Evolutionary conservation across 495 filamentous ascomycete genomes (phyloP), one percentile per base, ranked within the genome.

Genomic region (Penicillium manginii): DNA sequence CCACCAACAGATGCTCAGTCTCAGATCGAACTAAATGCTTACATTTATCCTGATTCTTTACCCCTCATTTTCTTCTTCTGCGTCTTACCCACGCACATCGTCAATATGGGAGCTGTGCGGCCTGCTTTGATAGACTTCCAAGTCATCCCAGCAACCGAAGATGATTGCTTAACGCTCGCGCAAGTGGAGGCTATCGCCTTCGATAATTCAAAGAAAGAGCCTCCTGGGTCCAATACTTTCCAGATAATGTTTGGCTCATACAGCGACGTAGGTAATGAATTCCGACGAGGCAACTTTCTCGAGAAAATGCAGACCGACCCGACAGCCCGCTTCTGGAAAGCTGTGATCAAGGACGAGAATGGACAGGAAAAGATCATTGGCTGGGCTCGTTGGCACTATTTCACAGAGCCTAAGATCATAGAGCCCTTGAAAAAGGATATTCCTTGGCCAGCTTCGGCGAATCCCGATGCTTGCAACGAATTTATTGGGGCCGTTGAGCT

Each of bases 331-430:
- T 32, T 57, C 33, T 57, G 32, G 31, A 57, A 57, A 40, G 54
- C 32, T 4, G 33, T 50, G 0, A 19, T 42, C 26, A 17, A 48
- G 3, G 54, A 57, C 14, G 12, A 19, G 4, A 35, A 55, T 11
- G 37, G 22, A 18, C 26, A 5, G 15, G 53, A 55, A 21, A 55
- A 37, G 15, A 55, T 57, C 6, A 46, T 57, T 4, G 54, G 19
- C 2, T 57, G 45, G n/a, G 15, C 45, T 2, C 21, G 35, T 22
- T 57, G 54, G 54, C 9, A 48, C 9, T 50, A 42, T 29, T 57
- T 22, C 32, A 12, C 18, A 4, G 23, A 57, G 32, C 54, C 54
- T 10, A 23, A 50, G 19, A 11, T 22, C 6, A 42, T 50, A 3
- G n/a, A 47, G 15, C 43, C 43, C 0, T 50, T 45, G 21, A 50